These are phyloP conservation scores for Pyronema domesticum DNA, from an alignment of 495 filamentous ascomycete genomes.

Conservation along the genomic window DNA sequence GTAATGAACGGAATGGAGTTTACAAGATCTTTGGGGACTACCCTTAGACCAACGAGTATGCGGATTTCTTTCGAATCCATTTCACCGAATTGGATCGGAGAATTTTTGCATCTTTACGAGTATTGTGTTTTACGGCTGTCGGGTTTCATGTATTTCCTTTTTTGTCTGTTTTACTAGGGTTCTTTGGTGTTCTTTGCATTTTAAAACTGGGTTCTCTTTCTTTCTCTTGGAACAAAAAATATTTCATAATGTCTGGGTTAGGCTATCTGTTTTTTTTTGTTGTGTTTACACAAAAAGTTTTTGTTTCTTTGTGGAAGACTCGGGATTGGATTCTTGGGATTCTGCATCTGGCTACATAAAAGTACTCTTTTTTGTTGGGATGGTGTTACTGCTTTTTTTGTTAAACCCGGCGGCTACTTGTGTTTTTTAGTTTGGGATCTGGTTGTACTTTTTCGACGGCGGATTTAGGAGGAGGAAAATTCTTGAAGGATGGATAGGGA, in stretches of 20 bases:
- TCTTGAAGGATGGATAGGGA: too few species aligned
- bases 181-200: background rate
- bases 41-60: too few species aligned
- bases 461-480: too few species aligned
- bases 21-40: background rate
- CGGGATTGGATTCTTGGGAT: too few species aligned
- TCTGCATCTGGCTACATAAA: too few species aligned
- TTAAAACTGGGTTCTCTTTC: background rate
- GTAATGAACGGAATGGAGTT: background rate
- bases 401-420: too few species aligned
- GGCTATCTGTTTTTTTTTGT: background rate
- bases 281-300: conserved; percentile 1
- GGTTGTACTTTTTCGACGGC: too few species aligned
- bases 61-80: too few species aligned
- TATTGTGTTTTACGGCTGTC: background rate
- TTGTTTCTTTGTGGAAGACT: background rate
- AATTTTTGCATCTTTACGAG: background rate
- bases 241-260: conserved; percentile 1
- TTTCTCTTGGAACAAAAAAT: background rate
- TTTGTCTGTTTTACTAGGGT: background rate
- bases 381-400: too few species aligned
- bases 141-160: background rate
- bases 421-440: too few species aligned
- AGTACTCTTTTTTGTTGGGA: too few species aligned
- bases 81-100: too few species aligned